Conservation (phyloP, 2,329 filamentous ascomycete species). For the Trichoderma hamatum region DNA sequence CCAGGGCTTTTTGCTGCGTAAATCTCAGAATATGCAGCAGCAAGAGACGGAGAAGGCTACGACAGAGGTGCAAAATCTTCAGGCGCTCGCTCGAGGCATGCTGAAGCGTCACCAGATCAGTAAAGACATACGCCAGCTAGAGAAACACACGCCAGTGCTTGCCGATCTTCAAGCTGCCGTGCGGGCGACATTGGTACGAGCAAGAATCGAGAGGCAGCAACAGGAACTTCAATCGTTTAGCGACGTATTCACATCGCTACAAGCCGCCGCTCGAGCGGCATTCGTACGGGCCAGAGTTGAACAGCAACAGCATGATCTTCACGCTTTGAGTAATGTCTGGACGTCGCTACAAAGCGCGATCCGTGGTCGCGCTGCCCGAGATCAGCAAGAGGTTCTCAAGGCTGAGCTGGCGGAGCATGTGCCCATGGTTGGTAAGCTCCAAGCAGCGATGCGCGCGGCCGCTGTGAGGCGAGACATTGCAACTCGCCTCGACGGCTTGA, state of each 20-base stretch:
- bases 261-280: slow-evolving; percentile 54
- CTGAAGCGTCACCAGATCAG: slow-evolving; percentile 61
- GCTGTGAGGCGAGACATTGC: slow-evolving; percentile 57
- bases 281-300: slow-evolving; percentile 59
- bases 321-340: slow-evolving; percentile 54
- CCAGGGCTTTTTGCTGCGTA: slow-evolving; percentile 67
- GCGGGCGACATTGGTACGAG: slow-evolving; percentile 63
- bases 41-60: slow-evolving; percentile 56
- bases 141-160: slow-evolving; percentile 54
- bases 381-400: slow-evolving; percentile 49
- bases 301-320: slow-evolving; percentile 54
- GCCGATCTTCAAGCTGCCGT: slow-evolving; percentile 66
- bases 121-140: slow-evolving; percentile 56
- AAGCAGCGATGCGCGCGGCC: slow-evolving; percentile 57
- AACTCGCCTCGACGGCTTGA: slow-evolving; percentile 52
- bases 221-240: slow-evolving; percentile 55
- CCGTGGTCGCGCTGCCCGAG: slow-evolving; percentile 54
- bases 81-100: slow-evolving; percentile 69
- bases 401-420: slow-evolving; percentile 52
- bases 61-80: slow-evolving; percentile 60
- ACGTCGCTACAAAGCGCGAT: slow-evolving; percentile 46
- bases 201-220: slow-evolving; percentile 54
- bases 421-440: slow-evolving; percentile 51
- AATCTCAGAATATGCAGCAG: slow-evolving; percentile 58
- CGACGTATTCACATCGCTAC: slow-evolving; percentile 53